Conservation (phyloP, 2,329 filamentous ascomycete genomes). For the Dactylella cylindrospora region DNA sequence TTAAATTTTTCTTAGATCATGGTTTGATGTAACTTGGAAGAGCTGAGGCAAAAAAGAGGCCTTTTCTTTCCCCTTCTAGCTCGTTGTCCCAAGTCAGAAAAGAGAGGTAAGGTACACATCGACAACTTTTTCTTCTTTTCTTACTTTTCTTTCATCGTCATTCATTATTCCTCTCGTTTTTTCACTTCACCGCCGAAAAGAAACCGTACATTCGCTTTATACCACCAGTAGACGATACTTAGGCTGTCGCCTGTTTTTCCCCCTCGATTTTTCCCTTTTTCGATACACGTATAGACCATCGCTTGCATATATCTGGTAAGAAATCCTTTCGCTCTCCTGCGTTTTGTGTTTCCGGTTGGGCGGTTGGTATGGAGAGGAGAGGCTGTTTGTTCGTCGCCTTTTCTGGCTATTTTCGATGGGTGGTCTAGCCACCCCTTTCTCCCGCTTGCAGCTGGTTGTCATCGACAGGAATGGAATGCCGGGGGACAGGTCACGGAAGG, state of each 20-base stretch:
- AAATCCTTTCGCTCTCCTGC: no score
- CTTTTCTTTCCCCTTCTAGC: neutral
- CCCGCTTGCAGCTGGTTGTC: neutral
- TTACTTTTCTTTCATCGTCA: conserved; percentile 14
- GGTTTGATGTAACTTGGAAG: neutral
- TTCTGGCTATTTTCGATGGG: conserved; percentile 8
- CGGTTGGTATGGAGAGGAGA: neutral
- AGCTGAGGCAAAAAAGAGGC: conserved; percentile 7
- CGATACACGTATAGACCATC: conserved; percentile 1
- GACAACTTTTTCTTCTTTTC: conserved; percentile 11
- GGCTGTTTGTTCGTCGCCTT: conserved; percentile 7
- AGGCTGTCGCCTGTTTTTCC: no score
- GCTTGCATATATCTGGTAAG: conserved; percentile 29
- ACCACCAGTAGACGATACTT: neutral
- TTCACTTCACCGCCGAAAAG: neutral
- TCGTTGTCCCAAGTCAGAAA: no score
- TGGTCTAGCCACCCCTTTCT: neutral
- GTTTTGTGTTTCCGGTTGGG: neutral
- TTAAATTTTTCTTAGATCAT: neutral
- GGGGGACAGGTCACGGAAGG: no score
- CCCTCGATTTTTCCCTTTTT: no score
- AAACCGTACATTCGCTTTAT: conserved; percentile 35
- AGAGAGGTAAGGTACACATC: no score
- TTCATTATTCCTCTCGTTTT: conserved; percentile 29
- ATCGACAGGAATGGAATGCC: conserved; percentile 29